These are phyloP conservation scores for Decorospora gaudefroyi DNA, from an alignment of 2,329 filamentous ascomycete species.

Conservation along the genomic window DNA sequence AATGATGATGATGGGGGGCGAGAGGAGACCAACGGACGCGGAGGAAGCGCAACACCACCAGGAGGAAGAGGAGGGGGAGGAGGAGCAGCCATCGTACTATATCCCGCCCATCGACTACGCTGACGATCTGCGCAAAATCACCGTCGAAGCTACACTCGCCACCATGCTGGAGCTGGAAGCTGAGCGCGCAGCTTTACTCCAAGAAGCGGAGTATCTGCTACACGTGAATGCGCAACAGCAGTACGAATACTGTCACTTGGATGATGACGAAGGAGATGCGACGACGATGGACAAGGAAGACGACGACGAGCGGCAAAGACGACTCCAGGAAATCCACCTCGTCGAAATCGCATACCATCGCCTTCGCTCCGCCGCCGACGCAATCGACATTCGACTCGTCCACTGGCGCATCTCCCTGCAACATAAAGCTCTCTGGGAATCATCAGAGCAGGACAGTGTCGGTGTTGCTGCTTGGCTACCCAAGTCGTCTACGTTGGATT, in stretches of 20 bases:
- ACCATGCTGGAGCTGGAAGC: conserved; percentile 22
- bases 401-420: conserved; percentile 24
- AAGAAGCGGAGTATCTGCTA: conserved; percentile 30
- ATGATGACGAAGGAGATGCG: conserved; percentile 17
- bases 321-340: conserved; percentile 28
- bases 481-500: conserved; percentile 2
- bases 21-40: neutral
- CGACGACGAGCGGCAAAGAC: conserved; percentile 24
- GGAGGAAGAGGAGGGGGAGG: too few species aligned
- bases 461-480: conserved; percentile 21
- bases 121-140: conserved; percentile 22
- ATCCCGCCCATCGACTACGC: conserved; percentile 27
- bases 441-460: neutral
- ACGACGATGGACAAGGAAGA: conserved; percentile 3
- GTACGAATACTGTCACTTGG: conserved; percentile 27
- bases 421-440: conserved; percentile 25
- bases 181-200: conserved; percentile 19
- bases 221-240: conserved; percentile 24
- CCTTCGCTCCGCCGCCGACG: conserved; percentile 21
- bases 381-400: conserved; percentile 23
- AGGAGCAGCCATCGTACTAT: conserved; percentile 25
- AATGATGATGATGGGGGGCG: too few species aligned
- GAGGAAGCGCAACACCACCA: neutral
- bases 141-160: conserved; percentile 12
- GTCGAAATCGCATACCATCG: conserved; percentile 25